Base-by-base conservation (phyloP, 139 green algal genomes). In the Gonium pectorale region DNA sequence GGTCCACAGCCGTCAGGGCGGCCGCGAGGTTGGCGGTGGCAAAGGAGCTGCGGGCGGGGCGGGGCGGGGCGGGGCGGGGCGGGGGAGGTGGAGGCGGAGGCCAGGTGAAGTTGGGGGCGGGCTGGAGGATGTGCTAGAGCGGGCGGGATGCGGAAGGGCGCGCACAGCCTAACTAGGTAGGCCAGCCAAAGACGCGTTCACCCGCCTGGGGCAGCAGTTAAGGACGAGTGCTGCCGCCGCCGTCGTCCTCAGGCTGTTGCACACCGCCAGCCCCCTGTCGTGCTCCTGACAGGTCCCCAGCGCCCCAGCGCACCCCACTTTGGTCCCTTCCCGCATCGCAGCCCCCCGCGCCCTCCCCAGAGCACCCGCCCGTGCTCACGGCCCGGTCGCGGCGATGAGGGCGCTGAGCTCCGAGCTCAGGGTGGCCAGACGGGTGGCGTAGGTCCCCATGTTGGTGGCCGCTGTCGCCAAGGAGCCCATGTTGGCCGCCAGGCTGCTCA, bases 1-100 rank as follows among this genome's bases (percentile, higher is more conserved):
- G n/a, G 46, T 80, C 33, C 26, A 67, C 72, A 24, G 22, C 33
- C 21, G 72, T 33, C 72, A 80, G 67, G 37, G 72, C 72, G 22
- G 35, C 26, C 15, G 33, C 15, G 37, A 80, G 72, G 37, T 21
- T 6, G 35, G 22, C 15, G 35, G 51, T 64, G 49, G 26, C 26
- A 51, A 52, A 80, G 0, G 46, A 17, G 3, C 70, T 79, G 68
- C 64, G 54, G 54, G n/a, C 29, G 15, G 22, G n/a, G n/a, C n/a
- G n/a, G n/a, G n/a, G 54, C 44, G 15, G 64, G 26, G 35, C 40
- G 26, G 41, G 38, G 67, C 17, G 67, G 38, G 5, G 67, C 3
- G 40, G 33, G 67, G 67, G 35, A 56, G 40, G 26, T 5, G 3
- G 27, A 3, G 66, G 27, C 21, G 37, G 19, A 72, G 33, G 29